These are phyloP conservation scores for Ilyonectria mors-panacis DNA, from an alignment of 2,329 filamentous ascomycete genomes.

Conservation along the genomic window DNA sequence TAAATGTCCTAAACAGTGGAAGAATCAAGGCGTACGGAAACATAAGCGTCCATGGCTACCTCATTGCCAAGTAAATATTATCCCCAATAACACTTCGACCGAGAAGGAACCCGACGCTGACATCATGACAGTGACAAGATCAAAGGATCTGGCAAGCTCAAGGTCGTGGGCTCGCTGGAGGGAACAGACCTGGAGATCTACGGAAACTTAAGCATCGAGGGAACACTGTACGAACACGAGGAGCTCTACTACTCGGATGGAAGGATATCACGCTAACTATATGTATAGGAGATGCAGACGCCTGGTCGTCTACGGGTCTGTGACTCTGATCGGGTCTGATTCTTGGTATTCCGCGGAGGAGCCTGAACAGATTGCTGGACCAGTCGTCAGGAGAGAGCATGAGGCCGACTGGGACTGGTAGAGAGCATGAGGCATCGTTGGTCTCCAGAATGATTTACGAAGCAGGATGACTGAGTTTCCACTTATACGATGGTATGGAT, in stretches of 20 bases:
- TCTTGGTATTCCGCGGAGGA: slow-evolving; percentile 62
- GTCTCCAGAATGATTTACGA: neutral
- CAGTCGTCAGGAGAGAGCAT: slow-evolving; percentile 58
- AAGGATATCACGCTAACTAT: slow-evolving; percentile 17
- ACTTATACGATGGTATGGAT: neutral
- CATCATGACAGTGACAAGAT: slow-evolving; percentile 57
- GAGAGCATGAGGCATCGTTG: neutral
- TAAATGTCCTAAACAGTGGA: slow-evolving; percentile 50
- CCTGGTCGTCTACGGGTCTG: slow-evolving; percentile 61
- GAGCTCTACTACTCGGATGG: slow-evolving; percentile 12
- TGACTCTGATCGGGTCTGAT: slow-evolving; percentile 61
- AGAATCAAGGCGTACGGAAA: slow-evolving; percentile 64
- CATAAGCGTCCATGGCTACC: slow-evolving; percentile 58
- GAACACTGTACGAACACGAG: slow-evolving; percentile 55
- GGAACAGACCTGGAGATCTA: slow-evolving; percentile 63
- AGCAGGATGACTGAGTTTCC: slow-evolving; percentile 2
- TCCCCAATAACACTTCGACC: neutral
- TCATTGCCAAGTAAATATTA: slow-evolving; percentile 54
- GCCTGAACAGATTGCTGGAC: slow-evolving; percentile 59
- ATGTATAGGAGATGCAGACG: slow-evolving; percentile 57
- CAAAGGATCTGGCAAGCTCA: slow-evolving; percentile 64
- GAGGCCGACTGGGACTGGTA: slow-evolving; percentile 59
- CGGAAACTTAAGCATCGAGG: slow-evolving; percentile 62
- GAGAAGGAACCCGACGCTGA: slow-evolving; percentile 29
- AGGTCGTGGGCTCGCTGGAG: slow-evolving; percentile 59